Evolutionary conservation across 2,329 filamentous ascomycete genomes (phyloP), one percentile per base, ranked within the genome.

Genomic region (Pyricularia pennisetigena): DNA sequence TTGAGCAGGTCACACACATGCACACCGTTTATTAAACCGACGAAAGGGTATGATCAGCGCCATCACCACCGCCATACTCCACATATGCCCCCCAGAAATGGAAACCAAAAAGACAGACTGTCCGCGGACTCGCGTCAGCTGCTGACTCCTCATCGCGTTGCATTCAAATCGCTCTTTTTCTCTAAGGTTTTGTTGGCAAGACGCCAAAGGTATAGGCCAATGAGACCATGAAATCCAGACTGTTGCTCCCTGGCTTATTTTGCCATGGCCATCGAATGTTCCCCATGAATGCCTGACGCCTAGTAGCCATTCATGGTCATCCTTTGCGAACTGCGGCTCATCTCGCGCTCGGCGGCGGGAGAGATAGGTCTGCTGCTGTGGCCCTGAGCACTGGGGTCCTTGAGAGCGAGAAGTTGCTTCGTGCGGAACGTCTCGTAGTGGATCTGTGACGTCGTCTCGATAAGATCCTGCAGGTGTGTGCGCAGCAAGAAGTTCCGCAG

Each of bases 371-470:
- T 87, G 83, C 92, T 95, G 72, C 90, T 88, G 74, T 88, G 83
- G 72, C 89, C 91, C 72, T 93, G 91, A 74, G 93, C 92, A 77
- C 92, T 97, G 86, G 91, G 97, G 85, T 99, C 95, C 88, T 98
- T 99, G 79, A 99, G 87, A 69, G 95, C 95, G 77, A 99, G 84
- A 76, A 99, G 85, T 82, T 99, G 95, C 89, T 99, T 99, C 76
- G 95, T 94, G 81, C 95, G 94, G 94, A 99, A 99, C 70, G 93
- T 97, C 86, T 99, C 95, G 86, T 99, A 99, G 86, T 99, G 95
- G 81, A 97, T 99, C 85, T 99, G 95, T 74, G 94, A 97, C 65
- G 95, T 99, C 35, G 95, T 99, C 84, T 99, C 95, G 80, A 99
- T 97, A 73, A 99, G 88, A 77, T 99, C 95, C 85, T 99, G 95